These are phyloP conservation scores for Arxiozyma slooffiae DNA, from an alignment of 1,139 yeast genomes.

Conservation along the genomic window DNA sequence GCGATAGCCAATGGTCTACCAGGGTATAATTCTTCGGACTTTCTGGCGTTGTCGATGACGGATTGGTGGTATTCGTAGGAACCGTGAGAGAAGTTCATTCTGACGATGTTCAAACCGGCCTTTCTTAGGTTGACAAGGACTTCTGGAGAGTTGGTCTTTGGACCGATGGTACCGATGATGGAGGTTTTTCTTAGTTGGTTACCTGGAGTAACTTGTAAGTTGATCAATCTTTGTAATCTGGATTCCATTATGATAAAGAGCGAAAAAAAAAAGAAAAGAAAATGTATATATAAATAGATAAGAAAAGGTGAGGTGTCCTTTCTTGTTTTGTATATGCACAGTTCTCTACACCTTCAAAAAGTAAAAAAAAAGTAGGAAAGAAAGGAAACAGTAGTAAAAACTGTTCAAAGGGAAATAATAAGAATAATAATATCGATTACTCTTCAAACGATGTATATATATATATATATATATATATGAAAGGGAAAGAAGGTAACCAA, in stretches of 20 bases:
- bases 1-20: constrained; percentile 99
- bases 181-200: constrained; percentile 87
- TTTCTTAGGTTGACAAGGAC: constrained; percentile 79
- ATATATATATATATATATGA: too few species aligned
- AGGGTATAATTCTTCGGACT: constrained; percentile 78
- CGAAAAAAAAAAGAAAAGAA: too few species aligned
- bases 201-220: constrained; percentile 72
- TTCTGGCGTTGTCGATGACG: constrained; percentile 91
- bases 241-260: constrained; percentile 25
- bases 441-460: too few species aligned
- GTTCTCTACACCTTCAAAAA: too few species aligned
- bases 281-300: too few species aligned
- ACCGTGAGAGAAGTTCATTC: constrained; percentile 99
- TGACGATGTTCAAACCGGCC: constrained; percentile 93
- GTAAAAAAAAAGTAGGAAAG: too few species aligned
- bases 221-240: constrained; percentile 67
- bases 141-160: constrained; percentile 89
- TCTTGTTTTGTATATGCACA: too few species aligned
- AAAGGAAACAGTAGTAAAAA: too few species aligned
- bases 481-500: too few species aligned
- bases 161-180: constrained; percentile 96
- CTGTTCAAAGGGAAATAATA: too few species aligned
- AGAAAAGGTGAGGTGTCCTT: too few species aligned
- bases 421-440: too few species aligned
- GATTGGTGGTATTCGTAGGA: constrained; percentile 93